Conservation (phyloP, 306 rosid genomes). For the Delonix regia region DNA sequence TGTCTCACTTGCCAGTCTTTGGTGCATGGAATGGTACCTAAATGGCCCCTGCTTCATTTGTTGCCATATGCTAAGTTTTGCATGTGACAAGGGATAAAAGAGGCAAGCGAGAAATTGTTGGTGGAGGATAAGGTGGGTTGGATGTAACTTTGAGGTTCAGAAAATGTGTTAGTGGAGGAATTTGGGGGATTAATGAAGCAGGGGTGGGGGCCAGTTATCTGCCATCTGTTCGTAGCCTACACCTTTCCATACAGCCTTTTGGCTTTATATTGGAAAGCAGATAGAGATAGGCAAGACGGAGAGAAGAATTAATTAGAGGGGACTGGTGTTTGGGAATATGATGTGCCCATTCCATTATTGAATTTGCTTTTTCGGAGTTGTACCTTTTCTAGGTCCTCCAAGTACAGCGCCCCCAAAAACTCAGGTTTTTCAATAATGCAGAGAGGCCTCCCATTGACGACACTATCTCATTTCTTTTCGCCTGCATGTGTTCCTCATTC, state of each 20-base stretch:
- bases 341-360: slow-evolving; percentile 51
- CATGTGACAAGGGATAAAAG: slow-evolving; percentile 30
- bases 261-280: slow-evolving; percentile 46
- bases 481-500: slow-evolving; percentile 37
- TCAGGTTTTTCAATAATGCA: slow-evolving; percentile 64
- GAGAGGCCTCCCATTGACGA: neutral
- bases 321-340: slow-evolving; percentile 37
- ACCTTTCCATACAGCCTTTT: slow-evolving; percentile 51
- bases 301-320: slow-evolving; percentile 39
- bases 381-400: slow-evolving; percentile 28
- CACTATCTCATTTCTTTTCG: neutral
- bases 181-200: slow-evolving; percentile 43
- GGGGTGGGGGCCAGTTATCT: slow-evolving; percentile 48
- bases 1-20: slow-evolving; percentile 74
- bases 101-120: too few species aligned
- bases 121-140: neutral
- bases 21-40: slow-evolving; percentile 80
- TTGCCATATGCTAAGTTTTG: slow-evolving; percentile 37
- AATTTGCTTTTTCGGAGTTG: slow-evolving; percentile 42
- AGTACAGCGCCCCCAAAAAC: slow-evolving; percentile 52
- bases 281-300: slow-evolving; percentile 34
- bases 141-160: neutral
- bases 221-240: slow-evolving; percentile 40
- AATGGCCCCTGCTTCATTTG: neutral
- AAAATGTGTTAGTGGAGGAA: slow-evolving; percentile 35